Percentiles rank a stretch among this genome's conserved stretches.
phyloP scores from a whole-genome alignment of 345 rosid genomes.

The Lenwebbia sp. region DNA sequence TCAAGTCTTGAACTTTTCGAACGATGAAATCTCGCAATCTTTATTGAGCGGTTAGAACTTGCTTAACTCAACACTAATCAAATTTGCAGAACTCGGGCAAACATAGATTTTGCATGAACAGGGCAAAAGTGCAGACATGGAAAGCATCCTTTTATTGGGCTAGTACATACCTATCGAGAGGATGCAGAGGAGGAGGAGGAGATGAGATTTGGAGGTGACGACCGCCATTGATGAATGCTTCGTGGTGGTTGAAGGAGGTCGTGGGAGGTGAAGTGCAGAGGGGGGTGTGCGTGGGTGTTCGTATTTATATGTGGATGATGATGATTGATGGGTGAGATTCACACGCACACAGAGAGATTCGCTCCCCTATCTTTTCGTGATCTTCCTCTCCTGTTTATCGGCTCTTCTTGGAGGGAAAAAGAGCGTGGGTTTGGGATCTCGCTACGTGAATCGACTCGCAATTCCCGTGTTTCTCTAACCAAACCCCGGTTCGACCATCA shows the following conservation, averaged over 20 bases:
- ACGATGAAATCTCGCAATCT: not conserved
- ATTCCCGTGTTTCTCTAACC: not conserved
- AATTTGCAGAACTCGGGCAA: not conserved
- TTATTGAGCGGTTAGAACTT: not conserved
- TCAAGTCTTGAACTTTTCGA: not conserved
- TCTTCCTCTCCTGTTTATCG: not conserved
- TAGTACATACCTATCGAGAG: constrained; percentile 10
- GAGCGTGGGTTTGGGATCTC: not conserved
- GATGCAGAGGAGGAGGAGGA: constrained; percentile 6
- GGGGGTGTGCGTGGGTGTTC: not conserved
- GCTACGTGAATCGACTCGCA: too few relatives aligned
- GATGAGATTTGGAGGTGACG: not conserved
- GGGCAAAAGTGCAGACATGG: not conserved
- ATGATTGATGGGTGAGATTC: not conserved
- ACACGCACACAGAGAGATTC: not conserved
- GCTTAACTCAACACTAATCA: not conserved
- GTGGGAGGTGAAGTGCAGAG: not conserved
- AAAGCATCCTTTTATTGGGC: not conserved
- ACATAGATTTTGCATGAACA: not conserved
- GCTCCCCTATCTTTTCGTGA: constrained; percentile 13
- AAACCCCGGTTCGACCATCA: not conserved
- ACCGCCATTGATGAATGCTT: not conserved
- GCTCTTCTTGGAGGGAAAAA: not conserved
- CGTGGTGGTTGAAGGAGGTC: not conserved
- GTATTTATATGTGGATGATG: not conserved